Percentiles rank a stretch among this genome's conserved stretches.
Conservation (phyloP, 805 yeast species). For the Naumovozyma dairenensis region DNA sequence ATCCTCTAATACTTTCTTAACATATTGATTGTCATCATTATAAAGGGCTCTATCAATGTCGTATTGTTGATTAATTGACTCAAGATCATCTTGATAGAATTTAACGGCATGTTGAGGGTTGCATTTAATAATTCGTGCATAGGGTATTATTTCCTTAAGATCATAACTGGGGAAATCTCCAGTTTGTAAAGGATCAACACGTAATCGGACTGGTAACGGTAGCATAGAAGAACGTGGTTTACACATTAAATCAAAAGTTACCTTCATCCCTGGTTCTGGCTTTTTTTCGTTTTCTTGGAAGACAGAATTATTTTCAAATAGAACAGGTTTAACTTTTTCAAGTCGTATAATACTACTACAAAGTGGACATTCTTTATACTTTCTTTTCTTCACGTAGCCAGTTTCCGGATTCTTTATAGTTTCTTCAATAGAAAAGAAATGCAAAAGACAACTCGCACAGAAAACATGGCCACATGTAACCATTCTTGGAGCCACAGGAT, state of each 20-base stretch:
- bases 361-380: constrained; percentile 68
- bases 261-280: constrained; percentile 49
- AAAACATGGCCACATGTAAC: constrained; percentile 88
- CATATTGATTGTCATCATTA: constrained; percentile 48
- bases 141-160: constrained; percentile 35
- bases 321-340: constrained; percentile 57
- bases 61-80: constrained; percentile 39
- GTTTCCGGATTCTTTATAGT: constrained; percentile 29
- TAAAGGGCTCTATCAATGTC: constrained; percentile 52
- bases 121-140: constrained; percentile 63
- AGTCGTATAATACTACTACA: constrained; percentile 52
- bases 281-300: constrained; percentile 39
- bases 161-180: constrained; percentile 49
- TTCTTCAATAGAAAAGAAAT: constrained; percentile 47
- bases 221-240: constrained; percentile 35
- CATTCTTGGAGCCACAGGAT: constrained; percentile 90
- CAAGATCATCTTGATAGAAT: constrained; percentile 53
- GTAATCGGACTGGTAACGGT: constrained; percentile 42
- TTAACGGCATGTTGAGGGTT: constrained; percentile 42
- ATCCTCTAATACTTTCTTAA: constrained; percentile 43
- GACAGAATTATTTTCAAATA: constrained; percentile 27
- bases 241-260: constrained; percentile 57
- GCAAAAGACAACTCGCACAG: constrained; percentile 72
- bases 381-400: constrained; percentile 31
- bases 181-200: constrained; percentile 29